Evolutionary conservation across 306 rosid genomes (phyloP), one percentile per base, ranked within the genome.

Genomic region (Medicago lupulina): DNA sequence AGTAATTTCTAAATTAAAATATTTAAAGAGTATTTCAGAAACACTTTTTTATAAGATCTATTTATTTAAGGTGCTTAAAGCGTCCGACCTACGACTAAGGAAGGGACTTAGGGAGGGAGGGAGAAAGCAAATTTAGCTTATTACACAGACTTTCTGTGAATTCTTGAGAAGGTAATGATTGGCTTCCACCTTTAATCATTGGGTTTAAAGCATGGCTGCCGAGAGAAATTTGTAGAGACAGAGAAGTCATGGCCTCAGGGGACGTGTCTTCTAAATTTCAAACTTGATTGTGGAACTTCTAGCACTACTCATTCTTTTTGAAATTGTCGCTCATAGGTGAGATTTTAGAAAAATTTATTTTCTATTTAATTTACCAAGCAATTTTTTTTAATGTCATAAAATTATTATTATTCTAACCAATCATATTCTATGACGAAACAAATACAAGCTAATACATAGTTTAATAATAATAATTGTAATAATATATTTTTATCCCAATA

Each of bases 161-260:
- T n/a, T n/a, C n/a, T n/a, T n/a, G n/a, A n/a, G n/a, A 21, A 21
- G 23, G 25, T 77, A 77, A 68, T 73, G 73, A 67, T 78, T 78
- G 80, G 64, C 2, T 68, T 73, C 34, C 53, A 15, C 51, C 78
- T 73, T 81, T 63, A 73, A 83, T 85, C 83, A 79, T 83, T 80
- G 28, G 16, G 40, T 19, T 34, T 75, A 54, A 8, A 65, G 71
- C 36, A 62, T 68, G 73, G 84, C 86, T 68, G 84, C 85, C 66
- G 60, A 36, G 76, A 58, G 74, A 79, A 57, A 60, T 67, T 78
- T 19, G 28, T 21, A 15, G 10, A 73, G 36, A 44, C 41, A 41
- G 1, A 11, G 11, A 18, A 76, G 28, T 60, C 63, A 25, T 16
- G 53, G 9, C 63, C 12, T 54, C 15, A 19, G 39, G 36, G 58